These are phyloP conservation scores for Megacollybia marginata DNA, from an alignment of 768 basidiomycete genomes.

Conservation along the genomic window DNA sequence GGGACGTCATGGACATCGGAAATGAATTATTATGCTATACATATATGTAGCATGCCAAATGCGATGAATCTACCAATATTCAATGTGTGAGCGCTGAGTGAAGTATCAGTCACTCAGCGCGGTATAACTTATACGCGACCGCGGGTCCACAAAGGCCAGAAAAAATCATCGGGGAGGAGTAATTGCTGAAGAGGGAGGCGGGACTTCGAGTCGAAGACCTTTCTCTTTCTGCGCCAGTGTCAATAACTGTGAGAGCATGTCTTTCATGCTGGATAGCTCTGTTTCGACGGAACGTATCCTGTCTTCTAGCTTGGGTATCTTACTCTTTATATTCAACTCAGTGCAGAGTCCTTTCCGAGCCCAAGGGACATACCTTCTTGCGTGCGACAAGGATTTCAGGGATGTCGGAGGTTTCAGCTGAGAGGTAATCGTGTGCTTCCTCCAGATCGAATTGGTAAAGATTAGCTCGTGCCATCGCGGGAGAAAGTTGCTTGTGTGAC, in stretches of 20 bases:
- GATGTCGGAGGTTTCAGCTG: not conserved
- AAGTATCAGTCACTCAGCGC: no score
- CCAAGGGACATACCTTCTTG: no score
- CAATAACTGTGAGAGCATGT: constrained; percentile 5
- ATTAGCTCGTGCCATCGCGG: not conserved
- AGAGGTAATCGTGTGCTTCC: not conserved
- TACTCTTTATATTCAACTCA: not conserved
- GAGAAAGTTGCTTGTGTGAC: not conserved
- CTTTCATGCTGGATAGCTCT: constrained; percentile 5
- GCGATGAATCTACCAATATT: no score
- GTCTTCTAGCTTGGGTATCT: constrained; percentile 2
- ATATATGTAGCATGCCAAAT: constrained; percentile 12
- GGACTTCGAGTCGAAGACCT: no score
- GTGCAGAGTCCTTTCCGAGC: no score
- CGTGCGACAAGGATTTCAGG: not conserved
- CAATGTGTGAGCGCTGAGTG: no score
- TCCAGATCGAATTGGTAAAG: constrained; percentile 4
- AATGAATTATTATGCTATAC: constrained; percentile 20
- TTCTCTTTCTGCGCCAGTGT: not conserved
- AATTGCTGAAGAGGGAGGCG: no score
- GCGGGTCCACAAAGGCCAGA: no score
- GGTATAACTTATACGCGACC: no score
- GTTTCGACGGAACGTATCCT: constrained; percentile 3
- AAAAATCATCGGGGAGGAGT: no score
- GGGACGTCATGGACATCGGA: constrained; percentile 23